Percentiles rank a stretch among this genome's conserved stretches.
Evolutionary conservation across 1,139 yeast species (phyloP).

Genomic region (Suhomyces guaymorum): DNA sequence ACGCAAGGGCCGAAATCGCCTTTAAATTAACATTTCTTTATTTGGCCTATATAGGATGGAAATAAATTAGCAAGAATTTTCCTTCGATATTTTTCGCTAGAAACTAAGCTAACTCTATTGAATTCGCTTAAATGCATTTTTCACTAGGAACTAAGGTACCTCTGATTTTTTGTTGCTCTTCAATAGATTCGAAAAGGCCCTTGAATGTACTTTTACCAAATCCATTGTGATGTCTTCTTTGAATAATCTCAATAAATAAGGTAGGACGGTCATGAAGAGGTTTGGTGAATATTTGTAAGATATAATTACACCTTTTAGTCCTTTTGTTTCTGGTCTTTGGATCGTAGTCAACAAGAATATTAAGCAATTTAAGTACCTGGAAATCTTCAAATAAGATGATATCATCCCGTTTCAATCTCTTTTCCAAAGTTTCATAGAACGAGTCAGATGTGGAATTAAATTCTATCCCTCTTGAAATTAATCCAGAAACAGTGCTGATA

Average conservation of each 20-base stretch:
- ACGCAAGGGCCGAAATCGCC: background rate
- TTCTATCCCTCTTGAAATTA: slow-evolving; percentile 64
- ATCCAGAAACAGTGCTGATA: slow-evolving; percentile 51
- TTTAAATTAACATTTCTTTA: background rate
- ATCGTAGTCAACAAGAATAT: slow-evolving; percentile 75
- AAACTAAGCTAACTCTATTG: no score
- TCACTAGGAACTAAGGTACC: slow-evolving; percentile 41
- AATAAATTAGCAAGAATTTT: no score
- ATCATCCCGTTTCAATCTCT: slow-evolving; percentile 40
- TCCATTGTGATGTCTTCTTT: slow-evolving; percentile 76
- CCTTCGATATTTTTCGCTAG: no score
- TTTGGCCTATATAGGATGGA: no score
- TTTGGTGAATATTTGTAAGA: slow-evolving; percentile 75
- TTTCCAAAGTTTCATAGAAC: slow-evolving; percentile 55
- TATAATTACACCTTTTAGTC: slow-evolving; percentile 52
- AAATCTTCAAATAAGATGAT: slow-evolving; percentile 49
- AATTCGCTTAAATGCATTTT: no score
- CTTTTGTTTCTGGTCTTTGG: slow-evolving; percentile 36
- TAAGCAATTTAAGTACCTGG: slow-evolving; percentile 41
- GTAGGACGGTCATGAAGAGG: slow-evolving; percentile 81
- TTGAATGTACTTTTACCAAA: slow-evolving; percentile 88
- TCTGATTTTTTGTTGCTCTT: slow-evolving; percentile 55
- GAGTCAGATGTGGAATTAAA: slow-evolving; percentile 59
- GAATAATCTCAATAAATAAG: slow-evolving; percentile 75
- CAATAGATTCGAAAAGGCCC: slow-evolving; percentile 77